Conservation (phyloP, 352 stramenopile genomes). For the Phytophthora ramorum region DNA sequence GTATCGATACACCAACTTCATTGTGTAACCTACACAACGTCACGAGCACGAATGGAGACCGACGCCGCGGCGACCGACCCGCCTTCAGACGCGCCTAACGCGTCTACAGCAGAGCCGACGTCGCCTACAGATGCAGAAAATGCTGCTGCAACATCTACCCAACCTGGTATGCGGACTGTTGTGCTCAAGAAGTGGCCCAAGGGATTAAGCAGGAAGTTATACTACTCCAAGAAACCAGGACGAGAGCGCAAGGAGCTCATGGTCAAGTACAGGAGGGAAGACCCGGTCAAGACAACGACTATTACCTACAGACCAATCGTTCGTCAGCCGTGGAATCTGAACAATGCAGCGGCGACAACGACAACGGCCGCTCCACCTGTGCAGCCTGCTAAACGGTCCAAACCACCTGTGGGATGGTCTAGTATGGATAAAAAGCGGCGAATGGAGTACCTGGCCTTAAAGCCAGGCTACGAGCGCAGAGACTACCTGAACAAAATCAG, state of each 20-base stretch:
- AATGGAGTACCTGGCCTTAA: not conserved
- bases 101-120: not conserved
- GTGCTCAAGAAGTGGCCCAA: constrained; percentile 11
- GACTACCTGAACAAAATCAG: constrained; percentile 1
- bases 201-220: constrained; percentile 17
- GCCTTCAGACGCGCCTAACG: not conserved
- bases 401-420: not conserved
- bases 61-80: constrained; percentile 2
- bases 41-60: constrained; percentile 28
- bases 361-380: not conserved
- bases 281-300: not conserved
- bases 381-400: not conserved
- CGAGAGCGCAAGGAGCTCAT: constrained; percentile 28
- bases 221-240: constrained; percentile 14
- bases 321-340: constrained; percentile 1
- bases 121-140: not conserved
- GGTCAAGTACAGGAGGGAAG: constrained; percentile 5
- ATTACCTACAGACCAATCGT: not conserved
- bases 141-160: not conserved
- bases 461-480: constrained; percentile 10
- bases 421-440: not conserved
- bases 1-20: constrained; percentile 14
- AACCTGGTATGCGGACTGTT: not conserved
- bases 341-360: not conserved
- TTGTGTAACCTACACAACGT: not conserved